A percentile compares a stretch with the other conserved stretches of the same genome.
These are phyloP conservation scores for Xylaria longipes DNA, from an alignment of 495 filamentous ascomycete species.

Conservation along the genomic window DNA sequence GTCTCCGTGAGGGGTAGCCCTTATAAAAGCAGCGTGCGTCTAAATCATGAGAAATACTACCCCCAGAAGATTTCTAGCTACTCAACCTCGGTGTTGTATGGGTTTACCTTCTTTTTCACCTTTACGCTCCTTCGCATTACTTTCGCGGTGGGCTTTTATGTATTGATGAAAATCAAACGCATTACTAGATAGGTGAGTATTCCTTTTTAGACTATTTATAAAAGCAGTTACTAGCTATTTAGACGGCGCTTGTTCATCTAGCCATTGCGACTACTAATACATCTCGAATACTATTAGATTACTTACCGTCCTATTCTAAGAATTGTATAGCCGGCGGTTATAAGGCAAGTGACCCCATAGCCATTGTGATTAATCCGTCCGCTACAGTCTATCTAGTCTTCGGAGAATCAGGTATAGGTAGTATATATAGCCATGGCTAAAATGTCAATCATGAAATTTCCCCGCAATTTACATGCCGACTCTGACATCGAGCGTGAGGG, in stretches of 20 bases:
- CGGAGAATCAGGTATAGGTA: not conserved
- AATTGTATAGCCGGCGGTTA: slow-evolving; percentile 15
- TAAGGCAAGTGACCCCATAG: not conserved
- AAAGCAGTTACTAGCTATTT: not conserved
- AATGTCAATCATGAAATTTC: not conserved
- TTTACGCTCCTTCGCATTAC: no score
- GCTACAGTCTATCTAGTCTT: not conserved
- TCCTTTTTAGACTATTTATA: no score
- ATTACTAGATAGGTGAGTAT: not conserved
- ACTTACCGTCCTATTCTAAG: not conserved
- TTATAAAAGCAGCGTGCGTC: no score
- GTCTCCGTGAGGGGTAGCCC: no score
- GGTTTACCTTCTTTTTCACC: no score
- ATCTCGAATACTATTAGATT: not conserved
- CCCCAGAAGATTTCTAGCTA: no score
- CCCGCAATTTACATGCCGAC: not conserved
- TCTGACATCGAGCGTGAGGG: not conserved
- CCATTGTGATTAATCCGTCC: not conserved
- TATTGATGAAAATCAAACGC: not conserved
- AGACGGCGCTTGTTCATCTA: not conserved
- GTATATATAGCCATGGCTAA: not conserved
- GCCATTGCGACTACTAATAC: not conserved
- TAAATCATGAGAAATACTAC: no score
- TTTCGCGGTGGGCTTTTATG: no score
- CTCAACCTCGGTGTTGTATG: no score